Conservation (phyloP, 345 rosid species). For the Eucalyptus shirleyi region DNA sequence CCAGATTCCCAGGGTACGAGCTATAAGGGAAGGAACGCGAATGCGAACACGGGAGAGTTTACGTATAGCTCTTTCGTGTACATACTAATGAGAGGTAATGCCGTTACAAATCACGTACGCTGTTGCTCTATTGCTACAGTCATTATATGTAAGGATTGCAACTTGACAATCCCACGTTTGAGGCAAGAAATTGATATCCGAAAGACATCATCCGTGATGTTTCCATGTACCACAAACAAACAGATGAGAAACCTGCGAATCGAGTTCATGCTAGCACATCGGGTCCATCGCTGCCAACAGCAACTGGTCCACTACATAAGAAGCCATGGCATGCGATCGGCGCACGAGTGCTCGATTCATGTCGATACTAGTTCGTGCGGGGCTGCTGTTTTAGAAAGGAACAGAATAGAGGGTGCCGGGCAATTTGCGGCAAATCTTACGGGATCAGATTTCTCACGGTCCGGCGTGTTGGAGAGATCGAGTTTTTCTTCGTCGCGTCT, state of each 20-base stretch:
- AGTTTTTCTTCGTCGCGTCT: background rate
- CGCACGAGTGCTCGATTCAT: background rate
- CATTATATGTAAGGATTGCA: background rate
- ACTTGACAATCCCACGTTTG: background rate
- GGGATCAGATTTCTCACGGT: background rate
- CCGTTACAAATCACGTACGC: background rate
- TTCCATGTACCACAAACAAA: background rate
- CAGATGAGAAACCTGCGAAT: background rate
- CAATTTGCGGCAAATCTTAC: background rate
- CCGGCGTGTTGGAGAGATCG: background rate
- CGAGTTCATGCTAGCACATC: background rate
- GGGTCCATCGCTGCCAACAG: background rate
- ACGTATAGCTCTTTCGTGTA: background rate
- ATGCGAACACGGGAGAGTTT: background rate
- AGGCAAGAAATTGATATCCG: background rate
- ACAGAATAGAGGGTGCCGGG: background rate
- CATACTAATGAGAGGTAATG: background rate
- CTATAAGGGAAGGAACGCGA: constrained; percentile 5
- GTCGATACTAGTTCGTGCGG: background rate
- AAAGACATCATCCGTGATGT: background rate
- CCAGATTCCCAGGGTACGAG: constrained; percentile 82
- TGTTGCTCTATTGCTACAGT: background rate
- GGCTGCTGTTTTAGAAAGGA: background rate
- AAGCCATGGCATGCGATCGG: background rate
- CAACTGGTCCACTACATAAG: background rate